Evolutionary conservation across 345 rosid genomes (phyloP).

Genomic region (Hibiscus trionum): DNA sequence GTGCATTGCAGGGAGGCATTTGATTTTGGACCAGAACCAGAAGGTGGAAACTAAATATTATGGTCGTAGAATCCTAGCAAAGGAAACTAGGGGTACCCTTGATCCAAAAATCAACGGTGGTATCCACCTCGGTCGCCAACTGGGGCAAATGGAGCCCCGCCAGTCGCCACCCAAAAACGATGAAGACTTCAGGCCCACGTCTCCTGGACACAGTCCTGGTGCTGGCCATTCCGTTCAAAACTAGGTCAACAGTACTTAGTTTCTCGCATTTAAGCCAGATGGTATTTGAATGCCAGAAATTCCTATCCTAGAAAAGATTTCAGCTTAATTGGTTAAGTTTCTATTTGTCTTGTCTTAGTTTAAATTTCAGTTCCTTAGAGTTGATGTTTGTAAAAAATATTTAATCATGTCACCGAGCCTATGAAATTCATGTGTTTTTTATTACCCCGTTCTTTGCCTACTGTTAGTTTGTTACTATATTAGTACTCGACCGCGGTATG

Average conservation of each 20-base stretch:
- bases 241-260: not conserved
- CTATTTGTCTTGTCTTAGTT: not conserved
- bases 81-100: conserved; percentile 1
- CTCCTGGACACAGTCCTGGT: not conserved
- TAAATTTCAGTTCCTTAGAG: not conserved
- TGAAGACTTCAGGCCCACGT: not conserved
- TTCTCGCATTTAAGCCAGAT: not conserved
- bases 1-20: conserved; percentile 33
- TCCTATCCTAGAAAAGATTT: not conserved
- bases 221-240: conserved; percentile 1
- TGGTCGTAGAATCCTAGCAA: too few species aligned
- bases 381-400: not conserved
- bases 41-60: not conserved
- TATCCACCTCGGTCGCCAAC: conserved; percentile 13
- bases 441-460: not conserved
- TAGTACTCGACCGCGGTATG: not conserved
- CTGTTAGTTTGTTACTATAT: too few species aligned
- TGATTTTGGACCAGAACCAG: conserved; percentile 4
- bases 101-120: not conserved
- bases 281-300: not conserved
- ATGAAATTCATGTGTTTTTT: not conserved
- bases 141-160: not conserved
- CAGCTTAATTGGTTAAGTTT: not conserved
- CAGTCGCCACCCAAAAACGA: conserved; percentile 8
- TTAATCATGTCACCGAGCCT: not conserved